Evolutionary conservation across 2,329 filamentous ascomycete genomes (phyloP).

Genomic region (Calonectria honghensis): DNA sequence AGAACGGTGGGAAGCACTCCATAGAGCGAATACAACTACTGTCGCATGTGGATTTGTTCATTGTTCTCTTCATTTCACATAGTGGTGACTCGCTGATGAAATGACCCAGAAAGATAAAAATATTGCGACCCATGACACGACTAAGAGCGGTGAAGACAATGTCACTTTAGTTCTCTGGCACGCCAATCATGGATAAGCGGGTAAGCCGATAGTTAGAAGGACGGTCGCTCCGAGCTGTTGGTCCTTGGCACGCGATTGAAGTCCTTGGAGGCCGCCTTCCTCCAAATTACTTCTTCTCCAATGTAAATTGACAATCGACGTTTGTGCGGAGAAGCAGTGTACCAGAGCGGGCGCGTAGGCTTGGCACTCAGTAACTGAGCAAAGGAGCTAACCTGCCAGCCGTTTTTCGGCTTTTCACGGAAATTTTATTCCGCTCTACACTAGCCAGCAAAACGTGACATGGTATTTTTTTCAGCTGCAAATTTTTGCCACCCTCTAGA

Average conservation of each 20-base stretch:
- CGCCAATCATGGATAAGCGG: not conserved
- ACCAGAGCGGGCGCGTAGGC: not conserved
- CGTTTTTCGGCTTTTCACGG: not conserved
- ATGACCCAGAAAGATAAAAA: not conserved
- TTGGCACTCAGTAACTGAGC: not conserved
- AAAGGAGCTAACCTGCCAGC: not conserved
- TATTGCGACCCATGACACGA: not conserved
- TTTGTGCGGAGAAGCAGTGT: not conserved
- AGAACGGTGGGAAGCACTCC: not conserved
- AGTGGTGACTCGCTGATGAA: not conserved
- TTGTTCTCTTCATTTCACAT: not conserved
- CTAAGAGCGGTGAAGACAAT: not conserved
- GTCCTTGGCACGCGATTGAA: not conserved
- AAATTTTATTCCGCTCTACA: not conserved
- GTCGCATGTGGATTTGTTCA: not conserved
- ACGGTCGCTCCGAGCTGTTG: not conserved
- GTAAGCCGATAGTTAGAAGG: not conserved
- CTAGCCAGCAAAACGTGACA: not conserved
- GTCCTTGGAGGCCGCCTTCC: not conserved
- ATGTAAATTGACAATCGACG: not conserved
- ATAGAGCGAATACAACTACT: not conserved
- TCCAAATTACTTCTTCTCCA: not conserved
- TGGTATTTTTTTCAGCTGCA: constrained; percentile 11
- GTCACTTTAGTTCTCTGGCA: not conserved
- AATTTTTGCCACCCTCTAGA: not conserved